phyloP scores from a whole-genome alignment of 495 filamentous ascomycete species.

The Patellaria atrata region DNA sequence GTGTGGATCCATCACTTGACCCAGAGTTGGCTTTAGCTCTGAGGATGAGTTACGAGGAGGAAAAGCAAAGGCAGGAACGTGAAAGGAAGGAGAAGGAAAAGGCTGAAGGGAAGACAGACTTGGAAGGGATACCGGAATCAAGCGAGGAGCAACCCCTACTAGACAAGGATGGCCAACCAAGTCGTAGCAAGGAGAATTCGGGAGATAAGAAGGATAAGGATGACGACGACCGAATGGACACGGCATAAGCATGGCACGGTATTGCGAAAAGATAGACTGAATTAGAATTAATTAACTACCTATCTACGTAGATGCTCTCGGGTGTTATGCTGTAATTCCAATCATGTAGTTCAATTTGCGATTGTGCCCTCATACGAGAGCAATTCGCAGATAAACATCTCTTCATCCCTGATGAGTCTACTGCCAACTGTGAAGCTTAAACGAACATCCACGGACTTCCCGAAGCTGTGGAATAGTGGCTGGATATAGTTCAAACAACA shows the following conservation, averaged over 20 bases:
- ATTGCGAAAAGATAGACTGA: too few relatives aligned
- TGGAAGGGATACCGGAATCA: slow-evolving; percentile 79
- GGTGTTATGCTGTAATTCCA: too few relatives aligned
- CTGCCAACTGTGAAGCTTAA: too few relatives aligned
- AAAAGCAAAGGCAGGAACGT: slow-evolving; percentile 83
- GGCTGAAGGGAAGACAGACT: slow-evolving; percentile 47
- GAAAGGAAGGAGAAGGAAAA: slow-evolving; percentile 62
- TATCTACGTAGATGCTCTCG: too few relatives aligned
- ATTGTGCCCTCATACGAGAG: too few relatives aligned
- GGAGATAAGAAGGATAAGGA: slow-evolving; percentile 44
- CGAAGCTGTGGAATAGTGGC: too few relatives aligned
- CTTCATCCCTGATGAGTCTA: too few relatives aligned
- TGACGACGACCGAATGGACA: slow-evolving; percentile 84
- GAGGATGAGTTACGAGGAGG: slow-evolving; percentile 95
- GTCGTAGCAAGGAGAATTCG: slow-evolving; percentile 23
- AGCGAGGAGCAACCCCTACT: slow-evolving; percentile 51
- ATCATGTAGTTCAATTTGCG: too few relatives aligned
- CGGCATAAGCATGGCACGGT: slow-evolving; percentile 41
- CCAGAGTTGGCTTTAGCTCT: slow-evolving; percentile 91
- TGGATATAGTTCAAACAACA: too few relatives aligned
- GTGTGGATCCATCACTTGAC: slow-evolving; percentile 66
- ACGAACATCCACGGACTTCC: too few relatives aligned
- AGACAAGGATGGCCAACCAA: slow-evolving; percentile 51
- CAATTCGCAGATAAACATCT: too few relatives aligned
- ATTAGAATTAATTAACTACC: too few relatives aligned